A percentile compares a stretch with the other conserved stretches of the same genome.
phyloP scores from a whole-genome alignment of 78 protist species.

The Dictyostelium brefeldianum region DNA sequence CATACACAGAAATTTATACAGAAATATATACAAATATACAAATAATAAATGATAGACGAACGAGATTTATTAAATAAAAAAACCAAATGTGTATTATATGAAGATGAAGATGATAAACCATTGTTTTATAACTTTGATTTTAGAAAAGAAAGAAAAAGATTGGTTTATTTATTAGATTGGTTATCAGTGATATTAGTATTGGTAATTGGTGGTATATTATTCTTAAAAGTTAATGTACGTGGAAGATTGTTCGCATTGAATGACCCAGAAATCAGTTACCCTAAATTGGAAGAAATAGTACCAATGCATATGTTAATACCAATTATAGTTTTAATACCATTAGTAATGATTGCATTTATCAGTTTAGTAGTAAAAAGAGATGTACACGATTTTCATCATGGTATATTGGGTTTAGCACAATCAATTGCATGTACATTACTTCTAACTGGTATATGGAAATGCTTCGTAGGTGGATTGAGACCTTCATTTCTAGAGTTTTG shows the following conservation, averaged over 20 bases:
- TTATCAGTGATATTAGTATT: background rate
- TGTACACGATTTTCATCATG: conserved; percentile 52
- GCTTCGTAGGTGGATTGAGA: conserved; percentile 65
- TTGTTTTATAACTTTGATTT: conserved; percentile 20
- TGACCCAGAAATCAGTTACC: conserved; percentile 42
- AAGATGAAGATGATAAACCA: conserved; percentile 7
- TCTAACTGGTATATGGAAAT: conserved; percentile 25
- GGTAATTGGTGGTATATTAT: conserved; percentile 49
- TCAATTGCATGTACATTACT: conserved; percentile 23
- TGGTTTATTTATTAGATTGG: conserved; percentile 68
- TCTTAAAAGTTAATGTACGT: conserved; percentile 56
- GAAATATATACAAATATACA: too few relatives aligned
- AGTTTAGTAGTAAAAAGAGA: background rate
- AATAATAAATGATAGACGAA: too few relatives aligned
- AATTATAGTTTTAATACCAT: background rate
- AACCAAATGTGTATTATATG: background rate
- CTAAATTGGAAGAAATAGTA: conserved; percentile 14
- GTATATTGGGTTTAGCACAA: conserved; percentile 23
- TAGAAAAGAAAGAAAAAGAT: conserved; percentile 6
- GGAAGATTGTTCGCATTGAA: conserved; percentile 51
- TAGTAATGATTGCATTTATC: background rate
- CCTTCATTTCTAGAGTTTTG: conserved; percentile 47
- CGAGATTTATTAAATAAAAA: background rate
- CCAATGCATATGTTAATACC: conserved; percentile 34
- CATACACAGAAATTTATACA: too few relatives aligned